Base-by-base conservation (phyloP, 805 yeast species). In the Candida railenensis region DNA sequence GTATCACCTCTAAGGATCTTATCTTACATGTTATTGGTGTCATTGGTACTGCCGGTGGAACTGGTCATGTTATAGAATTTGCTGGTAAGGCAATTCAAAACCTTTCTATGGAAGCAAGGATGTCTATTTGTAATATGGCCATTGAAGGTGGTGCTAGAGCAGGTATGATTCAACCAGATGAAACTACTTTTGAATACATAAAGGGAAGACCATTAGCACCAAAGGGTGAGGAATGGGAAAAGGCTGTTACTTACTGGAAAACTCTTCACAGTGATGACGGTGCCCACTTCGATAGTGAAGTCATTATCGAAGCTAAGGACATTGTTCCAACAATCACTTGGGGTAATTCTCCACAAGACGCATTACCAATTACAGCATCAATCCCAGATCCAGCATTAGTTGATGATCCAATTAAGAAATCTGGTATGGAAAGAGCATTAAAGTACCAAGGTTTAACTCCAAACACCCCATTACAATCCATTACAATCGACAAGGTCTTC, bases 321-420 rank as follows among this genome's bases (percentile, higher is more conserved):
- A 84, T 94, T 50, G 82, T 87, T 43, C 99, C 99, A 56, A 94
- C 99, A 20, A 89, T 94, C 51, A 94, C 99, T 21, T 94, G 99
- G 99, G 99, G 99, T 76, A 94, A 94, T 57, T 92, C 98, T 59
- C 99, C 99, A 28, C 98, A 94, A 73, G 99, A 94, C 65, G 98
- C 98, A 40, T 76, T 94, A 53, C 97, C 99, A 50, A 91, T 94
- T 59, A 85, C 95, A 14, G 96, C 88, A 33, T 60, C 71, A 16
- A 96, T 90, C 40, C 99, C 99, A 44, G 95, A 94, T 64, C 99
- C 99, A 51, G 65, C 82, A n/a, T 68, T 58, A 21, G 78, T 81
- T 22, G 66, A 75, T 30, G 94, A 87, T 63, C 88, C 92, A 52
- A 82, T 83, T 64, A 81, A 81, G 66, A 83, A 81, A 59, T 74